phyloP scores from a whole-genome alignment of 192 early-diverging fungal genomes.

The Entomortierella beljakovae region DNA sequence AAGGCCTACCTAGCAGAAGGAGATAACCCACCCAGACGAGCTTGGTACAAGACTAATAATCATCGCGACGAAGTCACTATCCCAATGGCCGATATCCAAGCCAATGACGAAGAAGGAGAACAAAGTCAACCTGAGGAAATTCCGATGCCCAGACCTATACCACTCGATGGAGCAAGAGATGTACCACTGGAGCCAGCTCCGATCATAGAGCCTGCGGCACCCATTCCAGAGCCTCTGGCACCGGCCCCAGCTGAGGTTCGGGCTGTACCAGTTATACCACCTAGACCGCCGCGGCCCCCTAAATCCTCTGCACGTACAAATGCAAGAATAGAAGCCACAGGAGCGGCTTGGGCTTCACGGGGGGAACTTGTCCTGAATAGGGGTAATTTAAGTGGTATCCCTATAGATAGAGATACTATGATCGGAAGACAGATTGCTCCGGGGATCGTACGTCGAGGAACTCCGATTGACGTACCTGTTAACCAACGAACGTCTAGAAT shows the following conservation, averaged over 20 bases:
- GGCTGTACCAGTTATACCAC: too few species aligned
- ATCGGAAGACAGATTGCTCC: too few species aligned
- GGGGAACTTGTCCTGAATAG: slow-evolving; percentile 9
- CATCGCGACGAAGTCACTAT: slow-evolving; percentile 4
- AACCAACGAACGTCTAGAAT: too few species aligned
- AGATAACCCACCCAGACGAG: neutral
- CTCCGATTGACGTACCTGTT: too few species aligned
- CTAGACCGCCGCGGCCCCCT: neutral
- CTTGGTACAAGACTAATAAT: slow-evolving; percentile 11
- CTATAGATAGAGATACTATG: neutral
- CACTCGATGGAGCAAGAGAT: neutral
- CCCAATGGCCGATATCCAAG: neutral
- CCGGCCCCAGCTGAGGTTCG: too few species aligned
- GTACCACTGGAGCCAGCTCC: neutral
- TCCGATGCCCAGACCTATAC: neutral
- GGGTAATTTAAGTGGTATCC: neutral
- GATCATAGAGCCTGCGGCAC: too few species aligned
- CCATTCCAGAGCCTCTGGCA: too few species aligned
- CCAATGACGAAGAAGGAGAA: neutral
- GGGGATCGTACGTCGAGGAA: too few species aligned
- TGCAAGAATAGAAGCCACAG: slow-evolving; percentile 1
- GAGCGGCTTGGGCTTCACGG: slow-evolving; percentile 12
- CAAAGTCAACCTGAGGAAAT: neutral
- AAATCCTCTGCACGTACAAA: neutral
- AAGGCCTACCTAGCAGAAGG: neutral